Evolutionary conservation across 371 early-diverging fungal genomes (phyloP).

Genomic region (Batrachochytrium dendrobatidis): DNA sequence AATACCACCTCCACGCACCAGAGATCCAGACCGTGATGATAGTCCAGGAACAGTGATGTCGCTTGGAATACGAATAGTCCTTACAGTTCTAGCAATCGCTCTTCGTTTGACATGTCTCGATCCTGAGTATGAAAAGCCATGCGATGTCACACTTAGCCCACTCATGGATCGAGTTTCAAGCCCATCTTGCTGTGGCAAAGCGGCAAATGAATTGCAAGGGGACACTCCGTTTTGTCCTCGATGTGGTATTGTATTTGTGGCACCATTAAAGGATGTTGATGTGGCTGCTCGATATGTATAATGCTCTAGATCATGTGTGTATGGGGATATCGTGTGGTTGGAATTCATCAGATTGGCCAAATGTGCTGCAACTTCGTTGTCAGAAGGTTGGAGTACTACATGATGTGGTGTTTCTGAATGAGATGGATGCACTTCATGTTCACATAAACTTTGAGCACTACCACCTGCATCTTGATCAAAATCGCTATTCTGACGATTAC

Average conservation of each 20-base stretch:
- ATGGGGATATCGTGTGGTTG: conserved; percentile 80
- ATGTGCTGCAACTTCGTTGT: conserved; percentile 71
- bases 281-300: conserved; percentile 55
- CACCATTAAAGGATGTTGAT: neutral
- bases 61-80: neutral
- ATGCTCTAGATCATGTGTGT: conserved; percentile 65
- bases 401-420: neutral
- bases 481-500: neutral
- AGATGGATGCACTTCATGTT: neutral
- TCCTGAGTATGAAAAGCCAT: neutral
- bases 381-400: conserved; percentile 32
- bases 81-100: neutral
- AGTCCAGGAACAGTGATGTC: conserved; percentile 2
- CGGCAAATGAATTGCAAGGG: neutral
- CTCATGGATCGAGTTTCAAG: conserved; percentile 2
- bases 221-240: neutral
- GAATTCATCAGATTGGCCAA: conserved; percentile 68
- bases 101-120: conserved; percentile 2
- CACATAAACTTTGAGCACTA: neutral
- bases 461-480: neutral
- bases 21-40: neutral
- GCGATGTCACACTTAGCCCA: neutral
- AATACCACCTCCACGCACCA: neutral
- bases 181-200: neutral
- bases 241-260: neutral